Conservation (phyloP, 1,139 yeast genomes). For the Arxiozyma slooffiae region DNA sequence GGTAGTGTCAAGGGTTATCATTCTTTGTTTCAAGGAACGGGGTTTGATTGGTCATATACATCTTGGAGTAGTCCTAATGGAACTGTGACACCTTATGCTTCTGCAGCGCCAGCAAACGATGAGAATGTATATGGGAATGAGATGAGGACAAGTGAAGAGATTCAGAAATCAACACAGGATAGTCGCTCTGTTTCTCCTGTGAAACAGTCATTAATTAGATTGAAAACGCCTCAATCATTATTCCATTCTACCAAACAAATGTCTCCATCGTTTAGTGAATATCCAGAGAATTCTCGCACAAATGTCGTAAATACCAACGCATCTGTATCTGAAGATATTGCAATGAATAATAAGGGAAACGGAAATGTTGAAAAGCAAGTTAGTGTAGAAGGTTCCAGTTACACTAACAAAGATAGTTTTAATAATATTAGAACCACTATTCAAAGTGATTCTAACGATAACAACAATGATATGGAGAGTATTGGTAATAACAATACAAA, state of each 20-base stretch:
- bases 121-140: too few relatives aligned
- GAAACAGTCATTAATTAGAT: too few relatives aligned
- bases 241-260: too few relatives aligned
- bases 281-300: neutral
- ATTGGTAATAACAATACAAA: neutral
- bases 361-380: neutral
- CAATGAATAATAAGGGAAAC: neutral
- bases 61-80: constrained; percentile 1
- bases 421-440: neutral
- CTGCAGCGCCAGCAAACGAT: constrained; percentile 8
- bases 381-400: neutral
- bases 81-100: neutral
- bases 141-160: too few relatives aligned
- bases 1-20: constrained; percentile 43
- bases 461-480: constrained; percentile 1
- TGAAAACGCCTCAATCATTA: too few relatives aligned
- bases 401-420: neutral
- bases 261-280: too few relatives aligned
- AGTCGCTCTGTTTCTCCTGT: too few relatives aligned
- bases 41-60: neutral
- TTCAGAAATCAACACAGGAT: too few relatives aligned
- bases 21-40: neutral
- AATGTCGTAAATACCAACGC: neutral
- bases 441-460: neutral
- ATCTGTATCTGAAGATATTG: neutral